Conservation (phyloP, 768 basidiomycete species). For the Coprinellus micaceus region DNA sequence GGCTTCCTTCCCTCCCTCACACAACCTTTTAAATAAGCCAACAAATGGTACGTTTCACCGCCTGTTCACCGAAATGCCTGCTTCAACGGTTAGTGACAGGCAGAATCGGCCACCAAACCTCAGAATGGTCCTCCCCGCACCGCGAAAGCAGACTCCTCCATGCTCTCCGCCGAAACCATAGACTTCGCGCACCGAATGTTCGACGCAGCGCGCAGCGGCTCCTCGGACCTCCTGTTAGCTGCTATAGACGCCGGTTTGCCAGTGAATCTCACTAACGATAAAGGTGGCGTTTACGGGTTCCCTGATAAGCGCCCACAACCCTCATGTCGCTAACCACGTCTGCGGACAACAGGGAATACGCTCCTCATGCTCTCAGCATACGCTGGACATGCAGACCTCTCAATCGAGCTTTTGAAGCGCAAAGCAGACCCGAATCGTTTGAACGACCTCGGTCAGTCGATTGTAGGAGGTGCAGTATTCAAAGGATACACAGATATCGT, state of each 20-base stretch:
- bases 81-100: too few species aligned
- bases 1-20: too few species aligned
- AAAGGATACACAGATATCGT: conserved; percentile 67
- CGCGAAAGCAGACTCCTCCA: conserved; percentile 15
- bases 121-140: too few species aligned
- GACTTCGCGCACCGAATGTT: conserved; percentile 71
- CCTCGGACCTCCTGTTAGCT: conserved; percentile 47
- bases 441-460: conserved; percentile 71
- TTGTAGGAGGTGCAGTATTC: conserved; percentile 76
- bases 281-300: conserved; percentile 41
- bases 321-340: neutral
- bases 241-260: conserved; percentile 71
- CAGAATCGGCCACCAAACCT: too few species aligned
- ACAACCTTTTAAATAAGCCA: too few species aligned
- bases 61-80: too few species aligned
- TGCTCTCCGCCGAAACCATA: conserved; percentile 40
- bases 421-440: conserved; percentile 64
- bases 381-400: conserved; percentile 56
- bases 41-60: too few species aligned
- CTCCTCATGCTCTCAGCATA: conserved; percentile 79
- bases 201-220: conserved; percentile 64
- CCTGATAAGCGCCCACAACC: neutral
- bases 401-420: conserved; percentile 48
- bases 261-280: conserved; percentile 65
- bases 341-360: conserved; percentile 57